Conservation (phyloP, 2,329 filamentous ascomycete genomes). For the Penicillium nordicum region DNA sequence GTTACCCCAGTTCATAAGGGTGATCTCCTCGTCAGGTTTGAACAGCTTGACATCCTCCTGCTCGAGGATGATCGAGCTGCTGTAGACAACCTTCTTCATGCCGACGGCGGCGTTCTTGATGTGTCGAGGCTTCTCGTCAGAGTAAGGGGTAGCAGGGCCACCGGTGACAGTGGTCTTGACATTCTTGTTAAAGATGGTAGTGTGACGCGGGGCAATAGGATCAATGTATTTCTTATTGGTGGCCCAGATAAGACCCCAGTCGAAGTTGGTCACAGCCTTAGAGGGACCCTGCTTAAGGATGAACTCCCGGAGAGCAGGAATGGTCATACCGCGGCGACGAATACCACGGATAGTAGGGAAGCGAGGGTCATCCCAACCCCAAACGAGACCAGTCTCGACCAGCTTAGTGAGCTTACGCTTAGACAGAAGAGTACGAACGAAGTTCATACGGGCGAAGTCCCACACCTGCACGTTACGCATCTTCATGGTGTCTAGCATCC, state of each 20-base stretch:
- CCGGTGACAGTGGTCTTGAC: conserved; percentile 68
- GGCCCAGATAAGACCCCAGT: conserved; percentile 50
- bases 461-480: conserved; percentile 48
- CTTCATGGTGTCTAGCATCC: conserved; percentile 49
- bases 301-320: conserved; percentile 49
- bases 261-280: conserved; percentile 49
- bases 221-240: conserved; percentile 80
- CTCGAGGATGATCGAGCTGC: conserved; percentile 72
- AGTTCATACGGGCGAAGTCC: conserved; percentile 54
- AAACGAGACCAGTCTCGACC: conserved; percentile 47
- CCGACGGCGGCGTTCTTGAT: conserved; percentile 84
- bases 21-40: conserved; percentile 83
- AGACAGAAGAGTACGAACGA: conserved; percentile 49
- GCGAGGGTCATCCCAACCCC: conserved; percentile 52
- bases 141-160: conserved; percentile 58
- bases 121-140: conserved; percentile 79
- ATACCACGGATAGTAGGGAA: conserved; percentile 53
- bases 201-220: conserved; percentile 69
- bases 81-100: conserved; percentile 79
- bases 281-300: conserved; percentile 51
- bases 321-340: conserved; percentile 48
- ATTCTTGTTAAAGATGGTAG: conserved; percentile 67
- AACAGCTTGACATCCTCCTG: conserved; percentile 82
- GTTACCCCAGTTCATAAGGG: conserved; percentile 91
- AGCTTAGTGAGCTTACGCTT: conserved; percentile 53